Evolutionary conservation across 495 filamentous ascomycete species (phyloP).

Genomic region (Daldinia concentrica): DNA sequence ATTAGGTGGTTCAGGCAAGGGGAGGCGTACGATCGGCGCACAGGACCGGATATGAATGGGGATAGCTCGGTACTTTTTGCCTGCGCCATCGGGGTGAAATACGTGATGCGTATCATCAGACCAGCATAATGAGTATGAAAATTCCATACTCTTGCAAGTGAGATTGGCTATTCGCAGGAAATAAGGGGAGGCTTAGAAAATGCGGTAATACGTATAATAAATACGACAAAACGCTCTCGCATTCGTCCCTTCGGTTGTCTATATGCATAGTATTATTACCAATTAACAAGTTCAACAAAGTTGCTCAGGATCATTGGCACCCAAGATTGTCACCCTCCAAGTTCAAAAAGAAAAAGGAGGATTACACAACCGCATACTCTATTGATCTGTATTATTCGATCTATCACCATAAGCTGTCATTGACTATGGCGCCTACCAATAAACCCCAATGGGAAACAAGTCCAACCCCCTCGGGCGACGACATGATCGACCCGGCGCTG

Average conservation of each 20-base stretch:
- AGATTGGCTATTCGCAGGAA: conserved; percentile 18
- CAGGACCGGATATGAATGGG: conserved; percentile 16
- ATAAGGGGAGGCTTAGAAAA: conserved; percentile 15
- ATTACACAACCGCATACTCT: conserved; percentile 8
- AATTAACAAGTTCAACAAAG: conserved; percentile 13
- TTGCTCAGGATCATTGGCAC: conserved; percentile 7
- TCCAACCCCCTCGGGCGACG: conserved; percentile 18
- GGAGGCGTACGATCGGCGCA: conserved; percentile 10
- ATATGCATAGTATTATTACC: conserved; percentile 15
- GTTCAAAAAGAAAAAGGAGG: not conserved
- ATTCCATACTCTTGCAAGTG: conserved; percentile 11
- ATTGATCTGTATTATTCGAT: not conserved
- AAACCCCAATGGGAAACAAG: conserved; percentile 17
- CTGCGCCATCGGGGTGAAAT: conserved; percentile 15
- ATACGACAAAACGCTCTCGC: conserved; percentile 29
- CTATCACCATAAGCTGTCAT: conserved; percentile 1
- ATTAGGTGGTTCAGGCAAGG: not conserved
- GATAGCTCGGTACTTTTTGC: conserved; percentile 24
- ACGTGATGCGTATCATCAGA: conserved; percentile 30
- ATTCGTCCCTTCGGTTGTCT: not conserved
- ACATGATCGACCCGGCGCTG: conserved; percentile 22
- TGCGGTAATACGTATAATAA: conserved; percentile 38
- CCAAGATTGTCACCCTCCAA: conserved; percentile 26
- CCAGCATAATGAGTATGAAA: conserved; percentile 4
- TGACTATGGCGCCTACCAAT: conserved; percentile 14